Evolutionary conservation across 2,329 filamentous ascomycete species (phyloP).

Genomic region (Saccharata proteae): DNA sequence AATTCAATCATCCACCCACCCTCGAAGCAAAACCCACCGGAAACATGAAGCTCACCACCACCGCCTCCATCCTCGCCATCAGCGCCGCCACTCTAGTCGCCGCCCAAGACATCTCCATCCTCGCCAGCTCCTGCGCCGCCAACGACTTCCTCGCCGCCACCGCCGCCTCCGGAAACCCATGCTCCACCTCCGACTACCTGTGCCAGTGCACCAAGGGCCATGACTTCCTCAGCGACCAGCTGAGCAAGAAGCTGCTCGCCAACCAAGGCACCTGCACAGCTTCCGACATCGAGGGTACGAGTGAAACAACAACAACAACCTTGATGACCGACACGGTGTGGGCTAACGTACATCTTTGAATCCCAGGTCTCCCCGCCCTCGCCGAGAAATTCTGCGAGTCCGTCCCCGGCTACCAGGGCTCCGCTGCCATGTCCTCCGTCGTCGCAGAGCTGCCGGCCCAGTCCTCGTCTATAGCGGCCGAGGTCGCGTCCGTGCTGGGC

Average conservation of each 20-base stretch:
- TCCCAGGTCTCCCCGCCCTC: neutral
- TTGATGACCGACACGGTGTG: no score
- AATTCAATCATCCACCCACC: no score
- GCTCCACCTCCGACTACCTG: constrained; percentile 1
- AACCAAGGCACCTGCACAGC: constrained; percentile 1
- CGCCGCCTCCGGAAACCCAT: neutral
- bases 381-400: neutral
- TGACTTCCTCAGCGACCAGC: constrained; percentile 1
- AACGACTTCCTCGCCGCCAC: constrained; percentile 2
- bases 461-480: no score
- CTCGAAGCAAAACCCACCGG: no score
- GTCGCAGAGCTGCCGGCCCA: no score
- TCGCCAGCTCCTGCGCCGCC: constrained; percentile 2
- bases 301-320: neutral
- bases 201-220: constrained; percentile 5
- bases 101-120: constrained; percentile 2
- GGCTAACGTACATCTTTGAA: no score
- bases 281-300: neutral
- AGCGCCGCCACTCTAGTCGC: neutral
- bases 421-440: no score
- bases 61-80: neutral
- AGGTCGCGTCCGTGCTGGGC: no score
- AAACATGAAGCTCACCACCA: constrained; percentile 1
- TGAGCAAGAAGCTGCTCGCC: neutral
- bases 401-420: neutral